These are phyloP conservation scores for Omphalea diandra DNA, from an alignment of 441 rosid genomes.

Conservation along the genomic window DNA sequence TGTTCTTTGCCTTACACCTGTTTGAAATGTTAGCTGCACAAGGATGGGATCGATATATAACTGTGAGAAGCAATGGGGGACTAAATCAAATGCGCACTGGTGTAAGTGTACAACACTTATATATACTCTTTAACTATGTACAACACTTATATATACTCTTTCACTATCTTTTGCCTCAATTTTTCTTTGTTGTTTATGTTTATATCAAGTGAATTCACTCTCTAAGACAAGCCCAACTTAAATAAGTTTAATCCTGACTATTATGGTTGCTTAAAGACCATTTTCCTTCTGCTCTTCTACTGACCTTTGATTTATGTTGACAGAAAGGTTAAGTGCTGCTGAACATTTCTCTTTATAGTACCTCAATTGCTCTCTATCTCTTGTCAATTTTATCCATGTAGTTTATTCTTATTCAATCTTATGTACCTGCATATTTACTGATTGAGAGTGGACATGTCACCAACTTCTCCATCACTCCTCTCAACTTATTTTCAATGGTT, in stretches of 20 bases:
- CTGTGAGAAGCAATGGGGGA: slow-evolving; percentile 96
- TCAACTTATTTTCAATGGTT: not conserved
- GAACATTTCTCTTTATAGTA: not conserved
- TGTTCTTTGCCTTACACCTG: not conserved
- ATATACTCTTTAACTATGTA: slow-evolving; percentile 13
- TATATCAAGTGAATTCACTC: not conserved
- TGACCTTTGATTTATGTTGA: too few relatives aligned
- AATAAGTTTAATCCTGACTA: not conserved
- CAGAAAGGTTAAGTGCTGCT: not conserved
- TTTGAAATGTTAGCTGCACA: slow-evolving; percentile 45
- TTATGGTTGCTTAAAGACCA: too few relatives aligned
- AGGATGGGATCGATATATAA: slow-evolving; percentile 58
- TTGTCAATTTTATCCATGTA: not conserved
- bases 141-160: not conserved
- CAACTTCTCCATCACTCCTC: not conserved
- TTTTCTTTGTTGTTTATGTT: too few relatives aligned
- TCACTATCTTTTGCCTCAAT: not conserved
- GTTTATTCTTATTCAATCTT: not conserved
- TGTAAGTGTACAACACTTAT: slow-evolving; percentile 44
- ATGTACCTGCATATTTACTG: not conserved
- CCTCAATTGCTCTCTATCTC: not conserved
- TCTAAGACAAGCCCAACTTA: not conserved
- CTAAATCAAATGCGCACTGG: slow-evolving; percentile 98
- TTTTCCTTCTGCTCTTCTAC: too few relatives aligned
- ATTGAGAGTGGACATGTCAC: not conserved